Percentiles rank a stretch among this genome's conserved stretches.
Conservation (phyloP, 2,329 filamentous ascomycete genomes). For the Phoma sp. region DNA sequence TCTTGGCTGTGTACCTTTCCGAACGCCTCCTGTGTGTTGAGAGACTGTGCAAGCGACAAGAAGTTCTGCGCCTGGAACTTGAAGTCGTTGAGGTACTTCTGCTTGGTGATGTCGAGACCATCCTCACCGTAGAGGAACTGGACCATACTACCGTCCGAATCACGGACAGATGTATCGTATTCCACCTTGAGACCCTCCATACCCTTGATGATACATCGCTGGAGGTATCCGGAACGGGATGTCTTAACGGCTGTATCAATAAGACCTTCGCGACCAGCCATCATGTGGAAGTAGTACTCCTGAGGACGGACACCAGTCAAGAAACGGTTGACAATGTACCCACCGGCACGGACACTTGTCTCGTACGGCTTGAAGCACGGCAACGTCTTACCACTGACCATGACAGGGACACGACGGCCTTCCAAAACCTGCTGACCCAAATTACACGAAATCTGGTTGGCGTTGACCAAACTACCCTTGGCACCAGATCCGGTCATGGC, state of each 20-base stretch:
- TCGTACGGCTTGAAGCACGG: slow-evolving; percentile 95
- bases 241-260: slow-evolving; percentile 99
- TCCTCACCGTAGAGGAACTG: slow-evolving; percentile 98
- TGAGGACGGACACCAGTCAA: slow-evolving; percentile 96
- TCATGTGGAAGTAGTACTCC: slow-evolving; percentile 99
- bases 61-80: slow-evolving; percentile 89
- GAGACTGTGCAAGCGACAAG: slow-evolving; percentile 75
- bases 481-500: slow-evolving; percentile 97
- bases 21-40: slow-evolving; percentile 68
- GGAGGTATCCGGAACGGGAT: slow-evolving; percentile 92
- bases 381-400: slow-evolving; percentile 96
- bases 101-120: slow-evolving; percentile 90
- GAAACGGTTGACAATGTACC: slow-evolving; percentile 94
- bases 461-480: slow-evolving; percentile 91
- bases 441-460: slow-evolving; percentile 97
- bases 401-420: slow-evolving; percentile 90
- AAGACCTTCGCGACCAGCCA: slow-evolving; percentile 97
- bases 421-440: slow-evolving; percentile 96
- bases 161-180: slow-evolving; percentile 92
- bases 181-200: slow-evolving; percentile 94
- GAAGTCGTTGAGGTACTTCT: slow-evolving; percentile 89
- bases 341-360: slow-evolving; percentile 84
- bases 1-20: slow-evolving; percentile 69
- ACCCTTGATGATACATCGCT: slow-evolving; percentile 96
- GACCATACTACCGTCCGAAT: slow-evolving; percentile 89